Base-by-base conservation (phyloP, 2,329 filamentous ascomycete genomes). In the Penicillium expansum region DNA sequence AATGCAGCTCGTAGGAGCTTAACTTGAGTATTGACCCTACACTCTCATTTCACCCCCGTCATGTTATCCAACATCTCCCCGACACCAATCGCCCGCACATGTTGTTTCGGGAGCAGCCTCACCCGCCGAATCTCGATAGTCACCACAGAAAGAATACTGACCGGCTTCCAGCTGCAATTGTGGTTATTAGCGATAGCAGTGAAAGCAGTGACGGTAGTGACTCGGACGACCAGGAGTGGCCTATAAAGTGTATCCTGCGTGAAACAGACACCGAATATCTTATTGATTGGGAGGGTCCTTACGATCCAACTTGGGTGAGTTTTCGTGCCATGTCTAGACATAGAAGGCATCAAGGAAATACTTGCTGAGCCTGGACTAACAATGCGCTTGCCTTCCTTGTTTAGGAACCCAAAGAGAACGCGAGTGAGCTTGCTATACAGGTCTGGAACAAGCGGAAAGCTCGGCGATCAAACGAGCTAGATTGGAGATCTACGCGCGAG, bases 271-370 rank as follows among this genome's bases (percentile, higher is more conserved):
- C 63, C 18, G 64, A 71, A 48, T 76, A 75, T 62, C 63, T 76
- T 29, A 72, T 76, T 58, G 73, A 74, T 33, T 75, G 73, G 74
- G 69, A 71, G 54, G 73, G 70, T 9, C 61, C 64, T 29, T 76
- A 68, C 61, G 62, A 68, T 32, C 72, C 74, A 51, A 71, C 65
- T 58, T 76, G 73, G 73, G 74, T 76, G 63, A 67, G 73, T 71
- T 50, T 14, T 11, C 8, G 14, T 22, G 24, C 7, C 6, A 20
- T 22, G 1, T 7, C 3, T n/a, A 9, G 6, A 18, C 13, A 29
- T n/a, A 13, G 10, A 44, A 11, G 4, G 16, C 20, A 37, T 16
- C 10, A 11, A 27, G 33, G 27, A n/a, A 18, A 18, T 41, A 10
- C 8, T 22, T 18, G 8, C 18, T 9, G 44, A 52, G 14, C 45